Base-by-base conservation (phyloP, 192 early-diverging fungal species). In the Dissophora globulifera region DNA sequence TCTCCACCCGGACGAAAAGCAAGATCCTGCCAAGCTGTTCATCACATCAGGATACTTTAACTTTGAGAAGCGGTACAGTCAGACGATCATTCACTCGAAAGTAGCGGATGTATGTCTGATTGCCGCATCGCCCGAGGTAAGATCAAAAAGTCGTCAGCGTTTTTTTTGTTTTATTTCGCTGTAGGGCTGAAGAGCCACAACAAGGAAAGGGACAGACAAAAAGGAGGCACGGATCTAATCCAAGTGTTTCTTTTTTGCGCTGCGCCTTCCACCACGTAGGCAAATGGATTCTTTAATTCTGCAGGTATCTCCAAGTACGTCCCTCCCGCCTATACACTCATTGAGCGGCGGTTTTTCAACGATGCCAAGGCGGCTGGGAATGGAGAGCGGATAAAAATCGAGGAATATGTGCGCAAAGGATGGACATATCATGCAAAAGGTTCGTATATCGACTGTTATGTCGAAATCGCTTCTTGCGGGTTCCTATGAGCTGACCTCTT, bases 401-500 rank as follows among this genome's bases (percentile, higher is more conserved):
- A 84, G 33, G 96, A 98, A 81, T 98, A 94, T 71, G 68, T 75
- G 13, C 71, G 93, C 30, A 68, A 79, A 6, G 90, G 89, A 25
- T 99, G 97, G 96, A 99, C 97, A 1, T 99, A 89, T 71, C 97
- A 99, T 69, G 94, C 92, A 3, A 99, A 99, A 89, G 94, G 93
- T 93, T n/a, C n/a, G n/a, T n/a, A n/a, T n/a, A n/a, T n/a, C n/a
- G n/a, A n/a, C n/a, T n/a, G n/a, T n/a, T n/a, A n/a, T n/a, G n/a
- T n/a, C n/a, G n/a, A n/a, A n/a, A n/a, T n/a, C n/a, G n/a, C n/a
- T n/a, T n/a, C n/a, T n/a, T n/a, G n/a, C n/a, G n/a, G n/a, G n/a
- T n/a, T n/a, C n/a, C n/a, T n/a, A n/a, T n/a, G n/a, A n/a, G n/a
- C n/a, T n/a, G n/a, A n/a, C n/a, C n/a, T n/a, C n/a, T n/a, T n/a